Conservation (phyloP, 305 asterid species). For the Coffea humblotiana region DNA sequence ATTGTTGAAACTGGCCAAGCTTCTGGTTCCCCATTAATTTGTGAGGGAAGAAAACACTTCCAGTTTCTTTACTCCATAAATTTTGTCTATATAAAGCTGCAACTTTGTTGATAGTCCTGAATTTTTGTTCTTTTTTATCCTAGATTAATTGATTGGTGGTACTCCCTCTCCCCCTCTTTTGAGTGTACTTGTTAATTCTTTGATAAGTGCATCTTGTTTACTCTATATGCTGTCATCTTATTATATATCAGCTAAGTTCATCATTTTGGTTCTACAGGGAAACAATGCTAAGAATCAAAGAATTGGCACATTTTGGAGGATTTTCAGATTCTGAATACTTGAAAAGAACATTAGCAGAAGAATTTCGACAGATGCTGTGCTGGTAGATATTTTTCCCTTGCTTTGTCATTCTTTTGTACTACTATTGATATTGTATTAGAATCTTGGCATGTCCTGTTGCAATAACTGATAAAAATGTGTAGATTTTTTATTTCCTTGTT, state of each 20-base stretch:
- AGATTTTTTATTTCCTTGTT: neutral
- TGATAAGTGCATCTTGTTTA: neutral
- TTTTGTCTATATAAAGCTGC: neutral
- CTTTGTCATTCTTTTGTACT: conserved; percentile 7
- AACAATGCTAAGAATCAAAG: conserved; percentile 59
- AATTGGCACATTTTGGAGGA: conserved; percentile 83
- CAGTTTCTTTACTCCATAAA: neutral
- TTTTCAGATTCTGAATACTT: conserved; percentile 72
- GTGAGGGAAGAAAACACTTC: neutral
- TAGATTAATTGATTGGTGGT: neutral
- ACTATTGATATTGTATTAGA: neutral
- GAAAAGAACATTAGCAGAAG: conserved; percentile 74
- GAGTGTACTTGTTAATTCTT: neutral
- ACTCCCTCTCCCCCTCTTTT: too few relatives aligned
- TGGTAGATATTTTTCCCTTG: conserved; percentile 47
- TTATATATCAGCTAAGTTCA: conserved; percentile 2
- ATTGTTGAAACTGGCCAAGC: neutral
- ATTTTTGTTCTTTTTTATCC: neutral
- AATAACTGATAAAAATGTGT: neutral
- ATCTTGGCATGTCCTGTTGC: neutral
- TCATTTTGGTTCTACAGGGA: conserved; percentile 50
- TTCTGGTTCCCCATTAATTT: neutral
- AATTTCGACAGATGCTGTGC: conserved; percentile 71
- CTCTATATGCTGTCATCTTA: neutral
- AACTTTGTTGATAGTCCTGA: neutral